Percentiles rank a stretch among this genome's conserved stretches.
Evolutionary conservation across 768 basidiomycete species (phyloP).

Genomic region (Suillus placidus): DNA sequence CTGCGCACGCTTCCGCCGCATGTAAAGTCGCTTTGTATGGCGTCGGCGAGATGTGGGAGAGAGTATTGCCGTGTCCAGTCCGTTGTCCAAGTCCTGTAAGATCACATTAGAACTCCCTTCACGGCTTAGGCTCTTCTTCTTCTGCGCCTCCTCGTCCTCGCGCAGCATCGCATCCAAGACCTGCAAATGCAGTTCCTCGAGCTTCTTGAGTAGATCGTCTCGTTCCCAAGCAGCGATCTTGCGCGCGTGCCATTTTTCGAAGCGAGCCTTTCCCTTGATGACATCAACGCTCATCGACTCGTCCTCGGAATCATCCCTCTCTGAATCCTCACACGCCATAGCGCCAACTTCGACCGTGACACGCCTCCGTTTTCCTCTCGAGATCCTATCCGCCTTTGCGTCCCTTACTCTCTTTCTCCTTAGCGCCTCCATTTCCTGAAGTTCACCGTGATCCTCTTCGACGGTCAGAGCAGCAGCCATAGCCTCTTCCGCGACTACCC

Average conservation of each 20-base stretch:
- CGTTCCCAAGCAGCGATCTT: conserved; percentile 23
- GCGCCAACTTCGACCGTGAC: conserved; percentile 10
- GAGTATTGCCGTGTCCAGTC: conserved; percentile 30
- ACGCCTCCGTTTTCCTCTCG: conserved; percentile 7
- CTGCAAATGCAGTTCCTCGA: conserved; percentile 34
- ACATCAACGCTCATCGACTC: background rate
- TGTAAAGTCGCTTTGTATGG: conserved; percentile 65
- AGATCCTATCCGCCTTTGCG: conserved; percentile 13
- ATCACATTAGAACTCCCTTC: conserved; percentile 4
- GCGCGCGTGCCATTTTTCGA: background rate
- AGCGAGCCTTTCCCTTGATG: conserved; percentile 8
- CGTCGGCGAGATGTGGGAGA: conserved; percentile 56
- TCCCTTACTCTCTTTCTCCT: conserved; percentile 10
- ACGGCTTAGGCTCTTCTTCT: background rate
- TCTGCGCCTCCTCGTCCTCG: conserved; percentile 29
- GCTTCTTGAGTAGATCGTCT: conserved; percentile 31
- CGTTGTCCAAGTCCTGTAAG: conserved; percentile 7
- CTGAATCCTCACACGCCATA: background rate
- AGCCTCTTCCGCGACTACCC: conserved; percentile 37
- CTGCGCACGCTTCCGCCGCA: conserved; percentile 70
- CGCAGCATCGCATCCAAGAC: conserved; percentile 41
- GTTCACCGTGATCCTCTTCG: conserved; percentile 16
- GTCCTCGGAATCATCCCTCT: background rate
- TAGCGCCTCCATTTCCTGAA: background rate
- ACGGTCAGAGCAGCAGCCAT: conserved; percentile 31